Conservation (phyloP, 75 land plant genomes). For the Chamaecyparis obtusa region DNA sequence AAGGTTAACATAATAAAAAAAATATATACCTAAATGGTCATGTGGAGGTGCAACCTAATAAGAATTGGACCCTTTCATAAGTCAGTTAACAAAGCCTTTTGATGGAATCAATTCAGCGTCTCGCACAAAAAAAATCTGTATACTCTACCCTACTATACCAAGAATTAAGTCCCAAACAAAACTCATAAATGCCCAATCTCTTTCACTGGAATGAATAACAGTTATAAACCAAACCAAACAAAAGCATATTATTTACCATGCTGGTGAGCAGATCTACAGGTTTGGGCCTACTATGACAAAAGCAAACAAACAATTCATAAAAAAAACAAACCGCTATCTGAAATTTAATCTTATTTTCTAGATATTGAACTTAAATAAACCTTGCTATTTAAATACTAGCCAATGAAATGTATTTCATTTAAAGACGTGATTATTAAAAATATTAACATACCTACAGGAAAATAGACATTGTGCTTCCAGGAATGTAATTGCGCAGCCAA, state of each 20-base stretch:
- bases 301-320: background rate
- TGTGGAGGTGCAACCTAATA: background rate
- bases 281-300: background rate
- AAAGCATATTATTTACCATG: background rate
- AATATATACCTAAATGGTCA: background rate
- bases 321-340: background rate
- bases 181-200: background rate
- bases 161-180: background rate
- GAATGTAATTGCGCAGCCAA: conserved; percentile 84
- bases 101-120: too few species aligned
- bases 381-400: background rate
- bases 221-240: background rate
- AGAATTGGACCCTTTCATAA: too few species aligned
- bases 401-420: background rate
- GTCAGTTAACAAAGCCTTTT: too few species aligned
- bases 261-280: background rate
- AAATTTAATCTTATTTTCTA: background rate
- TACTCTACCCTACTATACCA: too few species aligned
- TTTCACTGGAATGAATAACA: background rate
- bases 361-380: background rate
- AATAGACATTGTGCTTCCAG: conserved; percentile 54
- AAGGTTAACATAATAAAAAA: background rate
- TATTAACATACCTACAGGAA: conserved; percentile 62
- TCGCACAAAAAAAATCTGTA: too few species aligned
- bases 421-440: background rate